Evolutionary conservation across 1,284 basidiomycete species (phyloP), one percentile per base, ranked within the genome.

Genomic region (Chondrostereum purpureum): DNA sequence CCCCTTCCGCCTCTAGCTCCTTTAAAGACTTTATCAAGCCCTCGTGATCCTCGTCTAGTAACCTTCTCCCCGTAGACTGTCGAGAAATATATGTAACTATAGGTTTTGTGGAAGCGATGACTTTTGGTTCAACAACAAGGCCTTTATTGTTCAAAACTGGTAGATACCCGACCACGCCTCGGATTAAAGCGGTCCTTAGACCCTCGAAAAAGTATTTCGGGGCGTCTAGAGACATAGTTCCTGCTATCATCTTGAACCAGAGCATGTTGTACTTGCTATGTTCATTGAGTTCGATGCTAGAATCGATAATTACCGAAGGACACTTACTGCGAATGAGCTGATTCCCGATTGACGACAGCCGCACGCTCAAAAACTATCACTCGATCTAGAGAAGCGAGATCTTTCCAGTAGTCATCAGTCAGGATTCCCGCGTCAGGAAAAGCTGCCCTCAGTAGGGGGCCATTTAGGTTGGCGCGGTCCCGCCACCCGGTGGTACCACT

Each of bases 181-280:
- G 50, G n/a, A 65, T 54, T n/a, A 66, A n/a, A 1, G 58, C 54
- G 41, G 53, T 43, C 12, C 66, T 60, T 11, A 70, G 43, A 3
- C 65, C 65, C 35, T 65, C 62, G 66, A 67, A 70, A 48, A 68
- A 70, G 10, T 53, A 42, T 1, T 48, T 44, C 1, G 61, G 53
- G 2, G 51, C 59, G 2, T 54, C 55, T 0, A 65, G 49, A 18
- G 56, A 52, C 61, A 66, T 65, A 1, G 66, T 59, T 12, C 66
- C 58, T 8, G 63, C 62, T 11, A 69, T 65, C 69, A 72, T 72
- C 48, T 70, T 70, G 49, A 42, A 57, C 64, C 68, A 68, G 10
- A 52, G 42, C 13, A 43, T 41, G 0, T 59, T 55, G n/a, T 61
- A 53, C n/a, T 31, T 31, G n/a, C n/a, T n/a, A n/a, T n/a, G n/a